These are phyloP conservation scores for Hypoxylon lenormandii DNA, from an alignment of 495 filamentous ascomycete species.

Conservation along the genomic window DNA sequence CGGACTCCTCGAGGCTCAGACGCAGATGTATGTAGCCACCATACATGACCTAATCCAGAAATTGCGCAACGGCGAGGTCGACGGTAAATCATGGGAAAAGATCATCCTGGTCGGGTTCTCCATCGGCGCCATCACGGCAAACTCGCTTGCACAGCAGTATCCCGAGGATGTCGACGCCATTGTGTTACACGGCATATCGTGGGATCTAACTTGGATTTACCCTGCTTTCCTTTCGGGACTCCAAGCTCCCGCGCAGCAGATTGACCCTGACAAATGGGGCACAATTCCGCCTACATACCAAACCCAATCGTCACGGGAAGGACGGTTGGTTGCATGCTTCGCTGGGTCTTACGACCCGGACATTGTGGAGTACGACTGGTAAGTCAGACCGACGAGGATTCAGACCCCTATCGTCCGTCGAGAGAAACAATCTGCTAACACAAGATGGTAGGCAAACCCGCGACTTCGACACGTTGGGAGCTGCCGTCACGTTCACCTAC, in stretches of 20 bases:
- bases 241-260: conserved; percentile 38
- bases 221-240: conserved; percentile 41
- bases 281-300: conserved; percentile 27
- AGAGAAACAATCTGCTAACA: not conserved
- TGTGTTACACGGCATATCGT: conserved; percentile 32
- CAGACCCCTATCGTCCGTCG: not conserved
- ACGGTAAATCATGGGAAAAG: conserved; percentile 25
- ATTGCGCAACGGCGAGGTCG: conserved; percentile 30
- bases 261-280: conserved; percentile 36
- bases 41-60: conserved; percentile 42
- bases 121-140: conserved; percentile 35
- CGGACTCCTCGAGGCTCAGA: conserved; percentile 28
- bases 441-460: conserved; percentile 14
- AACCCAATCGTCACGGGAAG: conserved; percentile 34
- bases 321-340: conserved; percentile 38
- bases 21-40: conserved; percentile 47
- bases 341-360: conserved; percentile 28
- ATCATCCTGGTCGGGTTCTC: conserved; percentile 37
- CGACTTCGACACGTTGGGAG: conserved; percentile 37
- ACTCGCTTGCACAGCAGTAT: conserved; percentile 36
- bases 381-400: conserved; percentile 6
- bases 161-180: conserved; percentile 39
- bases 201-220: conserved; percentile 32
- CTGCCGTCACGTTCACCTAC: conserved; percentile 38
- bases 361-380: conserved; percentile 34